Conservation (phyloP, 2,329 filamentous ascomycete genomes). For the Arachnopeziza araneosa region DNA sequence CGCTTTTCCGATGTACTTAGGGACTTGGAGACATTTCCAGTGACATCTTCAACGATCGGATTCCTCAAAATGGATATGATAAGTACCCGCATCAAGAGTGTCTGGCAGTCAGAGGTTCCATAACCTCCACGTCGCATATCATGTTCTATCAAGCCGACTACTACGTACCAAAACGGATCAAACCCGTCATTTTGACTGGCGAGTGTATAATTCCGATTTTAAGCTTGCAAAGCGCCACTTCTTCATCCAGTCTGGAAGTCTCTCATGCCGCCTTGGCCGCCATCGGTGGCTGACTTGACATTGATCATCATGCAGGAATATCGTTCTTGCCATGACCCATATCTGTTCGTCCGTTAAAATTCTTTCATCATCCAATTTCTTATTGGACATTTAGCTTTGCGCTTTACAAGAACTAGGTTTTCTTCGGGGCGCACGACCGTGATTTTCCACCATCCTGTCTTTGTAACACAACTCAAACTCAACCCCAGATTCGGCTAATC, state of each 20-base stretch:
- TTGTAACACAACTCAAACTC: background rate
- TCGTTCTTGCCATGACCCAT: background rate
- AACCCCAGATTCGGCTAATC: background rate
- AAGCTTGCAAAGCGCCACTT: background rate
- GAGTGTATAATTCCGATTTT: background rate
- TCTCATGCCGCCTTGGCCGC: background rate
- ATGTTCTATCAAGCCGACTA: background rate
- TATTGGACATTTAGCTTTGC: background rate
- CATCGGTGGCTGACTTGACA: background rate
- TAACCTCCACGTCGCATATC: background rate
- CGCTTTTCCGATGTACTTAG: background rate
- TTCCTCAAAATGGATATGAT: background rate
- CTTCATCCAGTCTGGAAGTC: background rate
- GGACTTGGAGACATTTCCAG: background rate
- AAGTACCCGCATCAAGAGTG: background rate
- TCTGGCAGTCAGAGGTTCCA: background rate
- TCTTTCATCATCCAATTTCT: background rate
- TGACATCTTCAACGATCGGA: background rate
- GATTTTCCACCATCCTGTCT: background rate
- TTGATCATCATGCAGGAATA: background rate
- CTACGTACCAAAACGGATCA: background rate
- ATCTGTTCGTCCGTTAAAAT: background rate
- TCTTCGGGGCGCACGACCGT: background rate
- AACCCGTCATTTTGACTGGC: background rate
- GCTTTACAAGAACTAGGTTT: background rate